phyloP scores from a whole-genome alignment of 768 basidiomycete species.

The Lepiota brunneoincarnata region DNA sequence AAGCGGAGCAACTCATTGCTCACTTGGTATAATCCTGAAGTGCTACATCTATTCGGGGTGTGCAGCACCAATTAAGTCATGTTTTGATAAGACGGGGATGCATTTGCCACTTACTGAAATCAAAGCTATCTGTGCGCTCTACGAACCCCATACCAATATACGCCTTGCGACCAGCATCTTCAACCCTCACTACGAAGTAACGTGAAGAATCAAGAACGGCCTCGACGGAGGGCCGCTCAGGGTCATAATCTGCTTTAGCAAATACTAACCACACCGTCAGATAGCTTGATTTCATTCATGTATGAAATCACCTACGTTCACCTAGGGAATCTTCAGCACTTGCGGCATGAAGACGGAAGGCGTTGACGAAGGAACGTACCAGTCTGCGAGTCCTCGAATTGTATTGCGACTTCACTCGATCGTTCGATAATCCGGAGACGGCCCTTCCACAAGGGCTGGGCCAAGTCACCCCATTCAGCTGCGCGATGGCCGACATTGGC shows the following conservation, averaged over 20 bases:
- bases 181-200: constrained; percentile 91
- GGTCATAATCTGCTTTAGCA: constrained; percentile 82
- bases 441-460: constrained; percentile 87
- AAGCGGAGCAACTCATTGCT: constrained; percentile 9
- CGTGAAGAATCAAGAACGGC: constrained; percentile 94
- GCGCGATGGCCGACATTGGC: constrained; percentile 89
- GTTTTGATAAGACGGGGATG: background rate
- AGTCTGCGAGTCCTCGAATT: constrained; percentile 78
- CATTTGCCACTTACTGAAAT: constrained; percentile 66
- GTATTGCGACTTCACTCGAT: constrained; percentile 60
- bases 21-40: constrained; percentile 87
- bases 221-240: constrained; percentile 80
- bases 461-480: constrained; percentile 89
- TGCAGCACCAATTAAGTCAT: background rate
- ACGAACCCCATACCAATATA: constrained; percentile 94
- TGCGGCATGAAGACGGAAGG: too few relatives aligned
- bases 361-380: constrained; percentile 45
- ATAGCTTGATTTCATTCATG: background rate
- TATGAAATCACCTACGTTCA: constrained; percentile 53
- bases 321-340: constrained; percentile 31
- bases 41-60: constrained; percentile 59
- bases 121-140: constrained; percentile 86
- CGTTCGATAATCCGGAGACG: constrained; percentile 83
- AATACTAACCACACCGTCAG: constrained; percentile 54
- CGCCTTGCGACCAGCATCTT: constrained; percentile 83